phyloP scores from a whole-genome alignment of 2,329 filamentous ascomycete species.

The Xylariaceae sp. region DNA sequence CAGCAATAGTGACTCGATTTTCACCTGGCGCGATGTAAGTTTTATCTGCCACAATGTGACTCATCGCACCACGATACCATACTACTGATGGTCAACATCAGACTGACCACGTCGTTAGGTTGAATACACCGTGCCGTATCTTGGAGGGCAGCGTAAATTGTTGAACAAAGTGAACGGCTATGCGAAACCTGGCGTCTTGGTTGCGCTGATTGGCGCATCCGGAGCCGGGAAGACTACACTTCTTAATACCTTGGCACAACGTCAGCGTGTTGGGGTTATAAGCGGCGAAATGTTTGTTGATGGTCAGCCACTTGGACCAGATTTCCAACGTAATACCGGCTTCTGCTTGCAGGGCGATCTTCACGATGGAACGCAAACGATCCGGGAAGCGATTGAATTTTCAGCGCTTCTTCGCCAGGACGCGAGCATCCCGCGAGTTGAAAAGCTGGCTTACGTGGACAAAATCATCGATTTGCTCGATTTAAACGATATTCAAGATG shows the following conservation, averaged over 20 bases:
- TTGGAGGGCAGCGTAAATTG: slow-evolving; percentile 58
- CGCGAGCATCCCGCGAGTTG: slow-evolving; percentile 63
- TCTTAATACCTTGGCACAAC: slow-evolving; percentile 71
- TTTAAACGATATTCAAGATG: slow-evolving; percentile 64
- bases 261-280: slow-evolving; percentile 64
- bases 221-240: slow-evolving; percentile 84
- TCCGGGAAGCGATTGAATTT: slow-evolving; percentile 80
- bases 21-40: slow-evolving; percentile 65
- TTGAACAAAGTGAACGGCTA: slow-evolving; percentile 72
- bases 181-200: slow-evolving; percentile 75
- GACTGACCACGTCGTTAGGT: too few species aligned
- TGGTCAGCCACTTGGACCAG: slow-evolving; percentile 56
- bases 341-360: slow-evolving; percentile 73
- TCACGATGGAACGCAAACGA: slow-evolving; percentile 70
- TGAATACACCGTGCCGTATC: slow-evolving; percentile 70
- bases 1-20: slow-evolving; percentile 59
- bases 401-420: slow-evolving; percentile 83
- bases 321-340: slow-evolving; percentile 68
- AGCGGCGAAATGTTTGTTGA: slow-evolving; percentile 72
- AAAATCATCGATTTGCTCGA: slow-evolving; percentile 88
- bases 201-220: slow-evolving; percentile 77
- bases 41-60: too few species aligned
- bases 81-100: too few species aligned
- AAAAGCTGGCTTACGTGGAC: slow-evolving; percentile 87
- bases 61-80: too few species aligned